Evolutionary conservation across 1,284 basidiomycete genomes (phyloP), one percentile per base, ranked within the genome.

Genomic region (Sphaerobolus stellatus): DNA sequence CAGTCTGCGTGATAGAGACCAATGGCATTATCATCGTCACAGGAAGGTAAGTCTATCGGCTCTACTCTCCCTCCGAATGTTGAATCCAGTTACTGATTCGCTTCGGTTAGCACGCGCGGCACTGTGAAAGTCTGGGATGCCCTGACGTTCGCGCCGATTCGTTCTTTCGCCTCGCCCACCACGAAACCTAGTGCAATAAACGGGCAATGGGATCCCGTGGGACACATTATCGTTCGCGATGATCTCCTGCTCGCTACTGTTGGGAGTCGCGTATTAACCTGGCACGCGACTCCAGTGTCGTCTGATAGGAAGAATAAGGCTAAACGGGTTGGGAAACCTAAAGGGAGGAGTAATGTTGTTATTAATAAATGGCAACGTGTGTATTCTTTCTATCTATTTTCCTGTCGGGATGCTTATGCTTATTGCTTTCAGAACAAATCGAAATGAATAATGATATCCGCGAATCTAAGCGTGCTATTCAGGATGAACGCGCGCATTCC

Each of bases 361-460:
- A 62, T 67, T 29, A 72, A 74, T 5, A 84, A 84, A 61, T 76
- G 76, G 69, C 72, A 73, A 56, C 69, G 85, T 87, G 61, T 70
- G 82, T 77, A 30, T 48, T 33, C 30, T 40, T 8, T 44, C 56
- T 51, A 48, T 53, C 9, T 33, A n/a, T 36, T 48, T 43, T 68
- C n/a, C n/a, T 56, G 53, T 63, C 11, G 48, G 41, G 16, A 11
- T 50, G 9, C 43, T 33, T 9, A 25, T 31, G 45, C 59, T 24
- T 58, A 34, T 38, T 13, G 59, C 49, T 40, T 49, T 11, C 56
- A 90, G 87, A 81, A 54, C 79, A 83, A 73, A 62, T 82, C 9
- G 86, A 90, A 59, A 72, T 90, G 61, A 72, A 81, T 54, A 75
- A 83, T 52, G 80, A 82, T n/a, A 84, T 92, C 33, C 67, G 70